Percentiles rank a stretch among this genome's conserved stretches.
These are phyloP conservation scores for Fusarium robinianum DNA, from an alignment of 2,329 filamentous ascomycete genomes.

Conservation along the genomic window DNA sequence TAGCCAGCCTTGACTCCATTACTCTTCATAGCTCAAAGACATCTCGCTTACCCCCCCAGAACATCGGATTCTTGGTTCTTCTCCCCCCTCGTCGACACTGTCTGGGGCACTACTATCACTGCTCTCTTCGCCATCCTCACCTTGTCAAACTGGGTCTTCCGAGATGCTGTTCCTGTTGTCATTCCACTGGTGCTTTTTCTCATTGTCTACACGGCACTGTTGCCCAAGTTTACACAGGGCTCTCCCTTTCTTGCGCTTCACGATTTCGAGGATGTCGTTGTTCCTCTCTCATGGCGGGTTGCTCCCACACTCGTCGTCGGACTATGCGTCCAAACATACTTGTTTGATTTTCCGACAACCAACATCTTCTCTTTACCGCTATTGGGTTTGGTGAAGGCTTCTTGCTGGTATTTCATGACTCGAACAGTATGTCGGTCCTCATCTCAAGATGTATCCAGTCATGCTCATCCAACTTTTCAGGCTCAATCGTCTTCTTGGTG, in stretches of 20 bases:
- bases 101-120: not conserved
- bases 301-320: conserved; percentile 19
- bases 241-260: not conserved
- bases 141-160: conserved; percentile 37
- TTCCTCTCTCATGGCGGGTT: conserved; percentile 32
- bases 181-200: conserved; percentile 39
- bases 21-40: conserved; percentile 19
- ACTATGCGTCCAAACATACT: conserved; percentile 22
- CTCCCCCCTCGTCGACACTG: not conserved
- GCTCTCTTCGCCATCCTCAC: conserved; percentile 16
- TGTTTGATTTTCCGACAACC: conserved; percentile 32
- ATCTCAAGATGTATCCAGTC: rapidly evolving
- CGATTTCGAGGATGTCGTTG: conserved; percentile 34
- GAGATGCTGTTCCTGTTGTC: conserved; percentile 28
- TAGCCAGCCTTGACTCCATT: conserved; percentile 35
- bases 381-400: conserved; percentile 39
- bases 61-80: not conserved
- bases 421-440: conserved; percentile 35
- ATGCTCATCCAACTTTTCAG: conserved; percentile 24
- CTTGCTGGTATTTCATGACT: conserved; percentile 43
- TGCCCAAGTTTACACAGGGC: not conserved
- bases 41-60: not conserved
- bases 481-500: conserved; percentile 41
- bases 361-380: conserved; percentile 20
- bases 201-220: conserved; percentile 37